Evolutionary conservation across 768 basidiomycete species (phyloP).

Genomic region (Auricularia auricula-judae): DNA sequence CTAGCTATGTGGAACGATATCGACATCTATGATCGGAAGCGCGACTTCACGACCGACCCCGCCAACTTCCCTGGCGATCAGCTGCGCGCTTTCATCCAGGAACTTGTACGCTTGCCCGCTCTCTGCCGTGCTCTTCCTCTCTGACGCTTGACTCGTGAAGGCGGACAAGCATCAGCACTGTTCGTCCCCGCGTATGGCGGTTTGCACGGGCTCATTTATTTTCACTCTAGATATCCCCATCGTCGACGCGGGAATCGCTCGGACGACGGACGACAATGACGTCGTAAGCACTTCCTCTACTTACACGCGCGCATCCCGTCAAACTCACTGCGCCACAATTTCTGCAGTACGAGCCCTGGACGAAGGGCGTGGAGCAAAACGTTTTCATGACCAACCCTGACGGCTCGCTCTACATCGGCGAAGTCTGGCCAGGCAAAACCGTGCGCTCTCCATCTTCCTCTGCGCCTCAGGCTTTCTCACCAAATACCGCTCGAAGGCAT

Average conservation of each 20-base stretch:
- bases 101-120: slow-evolving; percentile 32
- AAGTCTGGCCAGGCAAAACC: slow-evolving; percentile 70
- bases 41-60: slow-evolving; percentile 63
- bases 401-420: slow-evolving; percentile 57
- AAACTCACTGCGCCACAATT: not conserved
- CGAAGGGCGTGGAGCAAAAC: slow-evolving; percentile 45
- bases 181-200: slow-evolving; percentile 10
- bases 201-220: not conserved
- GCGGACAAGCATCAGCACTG: slow-evolving; percentile 38
- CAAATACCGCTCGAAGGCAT: slow-evolving; percentile 24
- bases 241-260: slow-evolving; percentile 50
- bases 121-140: not conserved
- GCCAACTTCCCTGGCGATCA: slow-evolving; percentile 49
- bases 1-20: slow-evolving; percentile 73
- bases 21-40: slow-evolving; percentile 54
- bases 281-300: slow-evolving; percentile 31
- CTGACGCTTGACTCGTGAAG: slow-evolving; percentile 12
- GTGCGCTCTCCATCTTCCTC: slow-evolving; percentile 22
- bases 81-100: slow-evolving; percentile 39
- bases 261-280: slow-evolving; percentile 48
- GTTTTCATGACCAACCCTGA: slow-evolving; percentile 70
- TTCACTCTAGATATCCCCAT: slow-evolving; percentile 56
- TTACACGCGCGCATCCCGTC: not conserved
- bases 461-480: no score
- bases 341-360: slow-evolving; percentile 57